These are phyloP conservation scores for Wallacemonas sp. DNA, from an alignment of 208 protist genomes.

Conservation along the genomic window DNA sequence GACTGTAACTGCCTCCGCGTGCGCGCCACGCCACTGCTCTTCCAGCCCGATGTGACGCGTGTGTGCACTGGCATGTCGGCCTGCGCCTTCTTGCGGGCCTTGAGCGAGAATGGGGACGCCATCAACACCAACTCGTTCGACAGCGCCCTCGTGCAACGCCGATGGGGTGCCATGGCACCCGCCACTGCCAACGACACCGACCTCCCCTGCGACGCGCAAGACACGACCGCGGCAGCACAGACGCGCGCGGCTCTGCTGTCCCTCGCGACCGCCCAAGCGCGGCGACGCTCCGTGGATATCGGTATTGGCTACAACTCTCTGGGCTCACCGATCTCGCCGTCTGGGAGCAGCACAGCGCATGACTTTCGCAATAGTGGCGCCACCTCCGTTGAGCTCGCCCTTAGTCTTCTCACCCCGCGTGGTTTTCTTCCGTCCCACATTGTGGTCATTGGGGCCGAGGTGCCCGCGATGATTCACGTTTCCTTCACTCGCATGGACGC, in stretches of 20 bases:
- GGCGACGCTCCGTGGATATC: neutral
- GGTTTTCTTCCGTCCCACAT: slow-evolving; percentile 19
- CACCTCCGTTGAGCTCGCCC: neutral
- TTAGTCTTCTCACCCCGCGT: slow-evolving; percentile 17
- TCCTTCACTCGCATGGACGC: slow-evolving; percentile 9
- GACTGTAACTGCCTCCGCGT: slow-evolving; percentile 69
- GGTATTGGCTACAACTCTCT: neutral
- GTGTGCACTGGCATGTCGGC: slow-evolving; percentile 25
- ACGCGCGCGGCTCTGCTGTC: slow-evolving; percentile 10
- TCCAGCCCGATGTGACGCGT: neutral
- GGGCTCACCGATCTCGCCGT: neutral
- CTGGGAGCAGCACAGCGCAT: neutral
- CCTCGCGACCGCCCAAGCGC: neutral
- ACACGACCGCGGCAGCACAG: slow-evolving; percentile 1
- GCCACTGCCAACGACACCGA: neutral
- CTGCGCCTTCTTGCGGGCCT: slow-evolving; percentile 10
- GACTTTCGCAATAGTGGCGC: neutral
- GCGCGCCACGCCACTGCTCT: slow-evolving; percentile 35
- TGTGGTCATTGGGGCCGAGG: slow-evolving; percentile 10
- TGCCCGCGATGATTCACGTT: slow-evolving; percentile 14
- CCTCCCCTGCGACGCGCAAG: too few species aligned
- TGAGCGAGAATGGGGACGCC: neutral
- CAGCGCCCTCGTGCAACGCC: neutral
- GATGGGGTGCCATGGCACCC: neutral
- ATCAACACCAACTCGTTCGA: slow-evolving; percentile 2